These are phyloP conservation scores for Myrmaecium sp. DNA, from an alignment of 2,329 filamentous ascomycete genomes.

Conservation along the genomic window DNA sequence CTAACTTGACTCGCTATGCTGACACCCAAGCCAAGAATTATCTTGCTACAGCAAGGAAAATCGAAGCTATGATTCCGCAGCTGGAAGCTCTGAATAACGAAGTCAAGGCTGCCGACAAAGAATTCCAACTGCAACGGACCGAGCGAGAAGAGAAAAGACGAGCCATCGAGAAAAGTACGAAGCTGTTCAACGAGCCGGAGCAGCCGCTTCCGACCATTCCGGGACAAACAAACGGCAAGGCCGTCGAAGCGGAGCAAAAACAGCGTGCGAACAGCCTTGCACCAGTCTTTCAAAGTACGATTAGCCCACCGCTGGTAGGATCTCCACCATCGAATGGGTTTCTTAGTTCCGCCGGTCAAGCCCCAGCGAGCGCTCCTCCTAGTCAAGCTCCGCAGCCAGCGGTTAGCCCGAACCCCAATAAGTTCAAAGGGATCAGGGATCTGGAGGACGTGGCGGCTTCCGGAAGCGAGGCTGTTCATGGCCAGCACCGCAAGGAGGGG, in stretches of 20 bases:
- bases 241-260: neutral
- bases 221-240: conserved; percentile 9
- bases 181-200: conserved; percentile 17
- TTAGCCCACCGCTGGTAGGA: conserved; percentile 11
- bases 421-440: conserved; percentile 84
- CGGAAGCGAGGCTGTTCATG: conserved; percentile 33
- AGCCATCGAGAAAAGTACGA: conserved; percentile 73
- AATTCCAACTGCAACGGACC: conserved; percentile 88
- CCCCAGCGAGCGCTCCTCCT: conserved; percentile 14
- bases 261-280: conserved; percentile 10
- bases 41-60: conserved; percentile 65
- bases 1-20: conserved; percentile 84
- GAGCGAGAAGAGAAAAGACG: conserved; percentile 91
- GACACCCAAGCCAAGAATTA: conserved; percentile 78
- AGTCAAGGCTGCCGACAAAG: conserved; percentile 87
- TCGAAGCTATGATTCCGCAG: conserved; percentile 74
- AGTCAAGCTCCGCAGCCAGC: conserved; percentile 11
- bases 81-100: conserved; percentile 76
- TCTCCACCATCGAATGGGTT: conserved; percentile 7
- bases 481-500: conserved; percentile 75
- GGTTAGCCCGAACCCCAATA: conserved; percentile 28
- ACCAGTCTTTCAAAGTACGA: conserved; percentile 17
- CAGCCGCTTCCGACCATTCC: conserved; percentile 10
- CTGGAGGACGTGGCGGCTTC: conserved; percentile 53
- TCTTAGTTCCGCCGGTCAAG: conserved; percentile 9